Base-by-base conservation (phyloP, 768 basidiomycete genomes). In the Phaeolepiota aurea region DNA sequence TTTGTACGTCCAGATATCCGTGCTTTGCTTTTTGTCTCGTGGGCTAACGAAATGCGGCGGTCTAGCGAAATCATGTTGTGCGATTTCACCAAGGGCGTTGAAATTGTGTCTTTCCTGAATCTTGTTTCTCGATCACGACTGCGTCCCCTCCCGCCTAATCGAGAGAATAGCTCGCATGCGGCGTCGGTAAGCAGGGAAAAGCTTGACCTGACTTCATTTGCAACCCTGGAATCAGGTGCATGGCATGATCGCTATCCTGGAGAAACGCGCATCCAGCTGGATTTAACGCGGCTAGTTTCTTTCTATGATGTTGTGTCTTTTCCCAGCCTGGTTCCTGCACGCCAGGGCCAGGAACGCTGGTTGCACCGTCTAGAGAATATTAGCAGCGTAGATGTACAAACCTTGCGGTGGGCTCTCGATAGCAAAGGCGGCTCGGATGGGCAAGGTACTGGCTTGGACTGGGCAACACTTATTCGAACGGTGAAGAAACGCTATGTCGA, bases 1-100 rank as follows among this genome's bases (percentile, higher is more conserved):
- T 45, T 72, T 76, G 69, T 72, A 44, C 48, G 69, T 55, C 12
- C 14, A 13, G 3, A 19, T 19, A 12, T 11, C 13, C 37, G 20
- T 23, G 18, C n/a, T 20, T 21, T 36, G 14, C 12, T 12, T 31
- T 10, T n/a, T n/a, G n/a, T n/a, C n/a, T n/a, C n/a, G n/a, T 31
- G n/a, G n/a, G n/a, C n/a, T n/a, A n/a, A n/a, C n/a, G n/a, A n/a
- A n/a, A n/a, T n/a, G n/a, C n/a, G n/a, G n/a, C 25, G 5, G 30
- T 11, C 20, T 34, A 66, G 63, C 42, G 66, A 68, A 45, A 48
- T 63, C 14, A 60, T 64, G 54, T 45, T 64, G 9, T 67, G 65
- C 37, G 57, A 66, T 43, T 66, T 68, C 42, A 55, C 47, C 3
- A 48, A 52, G 3, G 62, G 61, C 4, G 48, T 67, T 5, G 53